Percentiles rank a stretch among this genome's conserved stretches.
Conservation (phyloP, 495 filamentous ascomycete species). For the Cercophora scortea region DNA sequence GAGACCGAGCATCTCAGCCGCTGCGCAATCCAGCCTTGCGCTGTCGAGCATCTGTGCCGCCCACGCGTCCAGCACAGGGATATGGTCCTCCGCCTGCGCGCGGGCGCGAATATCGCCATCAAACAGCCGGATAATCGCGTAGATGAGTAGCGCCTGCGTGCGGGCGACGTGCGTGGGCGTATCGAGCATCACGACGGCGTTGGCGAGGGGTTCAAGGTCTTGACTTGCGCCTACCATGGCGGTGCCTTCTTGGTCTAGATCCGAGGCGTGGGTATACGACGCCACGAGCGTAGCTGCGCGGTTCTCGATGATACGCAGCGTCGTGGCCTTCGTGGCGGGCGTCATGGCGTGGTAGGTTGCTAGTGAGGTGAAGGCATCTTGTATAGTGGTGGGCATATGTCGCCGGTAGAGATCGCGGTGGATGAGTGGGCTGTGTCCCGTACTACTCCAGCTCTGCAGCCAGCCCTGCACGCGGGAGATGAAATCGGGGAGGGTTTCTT, state of each 20-base stretch:
- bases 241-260: background rate
- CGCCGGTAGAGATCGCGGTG: conserved; percentile 29
- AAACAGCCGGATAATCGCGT: conserved; percentile 50
- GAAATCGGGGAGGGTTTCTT: conserved; percentile 14
- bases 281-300: conserved; percentile 11
- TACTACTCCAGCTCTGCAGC: conserved; percentile 14
- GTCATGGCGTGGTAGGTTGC: conserved; percentile 16
- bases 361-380: conserved; percentile 20
- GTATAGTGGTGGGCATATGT: conserved; percentile 21
- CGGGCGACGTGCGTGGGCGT: conserved; percentile 29
- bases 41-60: conserved; percentile 26
- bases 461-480: conserved; percentile 16
- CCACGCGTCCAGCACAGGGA: conserved; percentile 36
- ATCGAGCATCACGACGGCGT: background rate
- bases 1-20: conserved; percentile 3
- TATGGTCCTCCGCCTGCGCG: conserved; percentile 36
- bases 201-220: too few species aligned
- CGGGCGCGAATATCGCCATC: conserved; percentile 48
- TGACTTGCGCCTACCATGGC: background rate
- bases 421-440: conserved; percentile 25
- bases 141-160: conserved; percentile 40
- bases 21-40: conserved; percentile 11
- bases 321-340: conserved; percentile 9
- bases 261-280: background rate
- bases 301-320: conserved; percentile 19